A percentile compares a stretch with the other conserved stretches of the same genome.
Evolutionary conservation across 2,329 filamentous ascomycete genomes (phyloP).

Genomic region (Aureobasidium uvarum): DNA sequence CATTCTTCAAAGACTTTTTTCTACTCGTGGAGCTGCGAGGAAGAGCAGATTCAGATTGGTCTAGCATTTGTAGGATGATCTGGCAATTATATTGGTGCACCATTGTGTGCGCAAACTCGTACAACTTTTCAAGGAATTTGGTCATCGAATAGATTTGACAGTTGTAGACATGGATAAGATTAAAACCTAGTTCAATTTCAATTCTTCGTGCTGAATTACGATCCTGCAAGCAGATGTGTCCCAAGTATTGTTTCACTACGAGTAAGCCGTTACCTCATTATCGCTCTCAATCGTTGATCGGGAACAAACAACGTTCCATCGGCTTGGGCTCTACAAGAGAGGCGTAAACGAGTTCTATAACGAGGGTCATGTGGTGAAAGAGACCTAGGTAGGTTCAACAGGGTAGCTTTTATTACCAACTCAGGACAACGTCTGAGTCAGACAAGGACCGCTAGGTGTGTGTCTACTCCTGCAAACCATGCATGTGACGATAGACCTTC

Average conservation of each 20-base stretch:
- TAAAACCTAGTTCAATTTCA: too few species aligned
- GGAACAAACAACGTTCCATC: too few species aligned
- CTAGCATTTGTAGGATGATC: not conserved
- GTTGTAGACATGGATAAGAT: not conserved
- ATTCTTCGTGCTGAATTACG: too few species aligned
- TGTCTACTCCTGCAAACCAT: constrained; percentile 28
- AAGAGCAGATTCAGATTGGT: too few species aligned
- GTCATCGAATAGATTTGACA: not conserved
- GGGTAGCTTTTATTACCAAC: not conserved
- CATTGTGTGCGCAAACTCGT: too few species aligned
- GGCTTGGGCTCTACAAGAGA: not conserved
- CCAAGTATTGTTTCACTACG: too few species aligned
- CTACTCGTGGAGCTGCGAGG: too few species aligned
- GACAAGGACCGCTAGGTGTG: not conserved
- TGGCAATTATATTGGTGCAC: not conserved
- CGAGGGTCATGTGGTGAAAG: not conserved
- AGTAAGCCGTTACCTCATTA: too few species aligned
- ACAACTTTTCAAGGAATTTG: too few species aligned
- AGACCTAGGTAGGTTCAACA: not conserved
- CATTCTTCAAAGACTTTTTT: not conserved
- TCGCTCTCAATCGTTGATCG: too few species aligned
- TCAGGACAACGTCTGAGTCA: not conserved
- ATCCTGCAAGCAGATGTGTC: too few species aligned
- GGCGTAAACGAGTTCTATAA: not conserved
- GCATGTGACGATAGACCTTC: constrained; percentile 25